Evolutionary conservation across 179 eudicot genomes (phyloP), one percentile per base, ranked within the genome.

Genomic region (Spergularia azorica): DNA sequence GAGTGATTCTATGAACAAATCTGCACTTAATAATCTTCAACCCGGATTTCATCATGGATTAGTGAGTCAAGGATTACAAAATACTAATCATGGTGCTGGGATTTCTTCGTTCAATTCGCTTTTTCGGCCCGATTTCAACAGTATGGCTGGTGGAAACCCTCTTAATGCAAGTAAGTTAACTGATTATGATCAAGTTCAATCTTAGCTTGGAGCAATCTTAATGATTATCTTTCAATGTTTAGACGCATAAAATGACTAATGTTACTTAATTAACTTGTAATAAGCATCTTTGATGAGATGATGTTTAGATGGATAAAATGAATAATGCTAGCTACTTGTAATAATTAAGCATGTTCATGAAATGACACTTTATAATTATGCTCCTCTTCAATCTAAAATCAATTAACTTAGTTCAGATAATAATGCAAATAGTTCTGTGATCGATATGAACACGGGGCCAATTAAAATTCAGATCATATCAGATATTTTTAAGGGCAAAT

Each of bases 71-170:
- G 84, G 81, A 43, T 20, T 80, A 20, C 82, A 75, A 50, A 77
- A 80, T 50, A 6, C 1, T 9, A 46, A 36, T 36, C 76, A 60
- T 52, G 52, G 80, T 14, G 38, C 69, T 16, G 85, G 85, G 15
- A 77, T 87, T 14, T 56, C 89, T 13, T 88, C 78, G 17, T 86
- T 86, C 64, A 84, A 77, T 16, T 65, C 86, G 2, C 71, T 76
- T 69, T 88, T 83, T 73, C 64, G 87, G 32, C 76, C 83, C 2
- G 87, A 89, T 77, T 82, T 81, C 51, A 50, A 70, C 56, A 60
- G 71, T 71, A 65, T 81, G 85, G 81, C 80, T 9, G 72, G 75
- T 55, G 69, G 67, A 38, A 84, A 79, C 61, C 66, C 73, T 32
- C 80, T 76, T 1, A 65, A 50, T 46, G 64, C 61, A 50, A 77